Evolutionary conservation across 225 moss, liverwort and hornwort genomes (phyloP).

Genomic region (Pseudisothecium myosuroides): DNA sequence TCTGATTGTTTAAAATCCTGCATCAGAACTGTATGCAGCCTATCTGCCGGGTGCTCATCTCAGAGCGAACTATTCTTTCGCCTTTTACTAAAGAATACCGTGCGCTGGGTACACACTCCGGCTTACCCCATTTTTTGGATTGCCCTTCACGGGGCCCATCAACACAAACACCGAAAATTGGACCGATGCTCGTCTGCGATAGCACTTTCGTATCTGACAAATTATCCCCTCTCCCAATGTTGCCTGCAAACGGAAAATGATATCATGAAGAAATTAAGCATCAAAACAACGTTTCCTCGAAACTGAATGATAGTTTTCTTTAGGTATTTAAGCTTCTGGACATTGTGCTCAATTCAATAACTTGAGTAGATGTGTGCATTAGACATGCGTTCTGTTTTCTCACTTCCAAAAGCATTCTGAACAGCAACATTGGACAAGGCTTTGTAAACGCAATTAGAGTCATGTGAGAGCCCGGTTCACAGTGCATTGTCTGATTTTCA

Average conservation of each 20-base stretch:
- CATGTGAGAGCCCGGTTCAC: neutral
- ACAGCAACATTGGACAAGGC: neutral
- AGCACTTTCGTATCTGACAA: too few species aligned
- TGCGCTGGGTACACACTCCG: neutral
- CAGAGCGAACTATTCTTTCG: conserved; percentile 24
- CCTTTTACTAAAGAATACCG: conserved; percentile 36
- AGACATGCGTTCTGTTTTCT: neutral
- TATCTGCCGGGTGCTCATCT: neutral
- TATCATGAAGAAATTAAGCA: too few species aligned
- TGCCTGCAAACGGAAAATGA: too few species aligned
- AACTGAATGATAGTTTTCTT: neutral
- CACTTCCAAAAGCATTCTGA: neutral
- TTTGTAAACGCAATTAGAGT: neutral
- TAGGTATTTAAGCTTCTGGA: too few species aligned
- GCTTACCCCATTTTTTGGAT: neutral
- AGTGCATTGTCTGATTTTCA: too few species aligned
- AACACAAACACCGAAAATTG: too few species aligned
- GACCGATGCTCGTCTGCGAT: too few species aligned
- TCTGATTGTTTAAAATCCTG: too few species aligned
- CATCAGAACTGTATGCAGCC: too few species aligned
- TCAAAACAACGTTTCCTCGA: too few species aligned
- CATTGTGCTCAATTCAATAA: neutral
- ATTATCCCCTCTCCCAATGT: too few species aligned
- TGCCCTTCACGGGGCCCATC: neutral
- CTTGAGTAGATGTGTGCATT: neutral